phyloP scores from a whole-genome alignment of 352 stramenopile genomes.

The Hyaloperonospora arabidopsidis region DNA sequence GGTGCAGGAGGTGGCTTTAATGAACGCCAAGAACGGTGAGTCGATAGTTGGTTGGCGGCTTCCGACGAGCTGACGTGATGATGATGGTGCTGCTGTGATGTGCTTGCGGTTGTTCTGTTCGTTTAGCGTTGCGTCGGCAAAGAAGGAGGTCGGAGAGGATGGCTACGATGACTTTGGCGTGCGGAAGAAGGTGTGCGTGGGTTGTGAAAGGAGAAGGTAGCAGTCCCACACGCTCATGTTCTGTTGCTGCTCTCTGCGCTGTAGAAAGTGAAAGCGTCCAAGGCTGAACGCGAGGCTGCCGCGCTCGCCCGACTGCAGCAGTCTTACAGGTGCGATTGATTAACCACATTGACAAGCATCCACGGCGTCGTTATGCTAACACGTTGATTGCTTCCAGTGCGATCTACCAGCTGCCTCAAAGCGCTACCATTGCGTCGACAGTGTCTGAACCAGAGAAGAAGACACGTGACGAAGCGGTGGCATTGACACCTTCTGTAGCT shows the following conservation, averaged over 20 bases:
- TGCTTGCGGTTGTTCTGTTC: slow-evolving; percentile 7
- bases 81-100: background rate
- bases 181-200: slow-evolving; percentile 59
- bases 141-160: slow-evolving; percentile 74
- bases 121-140: slow-evolving; percentile 52
- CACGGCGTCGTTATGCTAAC: slow-evolving; percentile 3
- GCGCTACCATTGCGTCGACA: slow-evolving; percentile 9
- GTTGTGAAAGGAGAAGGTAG: background rate
- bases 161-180: slow-evolving; percentile 84
- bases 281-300: slow-evolving; percentile 73
- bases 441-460: slow-evolving; percentile 10
- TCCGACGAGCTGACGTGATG: background rate
- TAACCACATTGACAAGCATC: background rate
- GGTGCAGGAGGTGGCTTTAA: slow-evolving; percentile 77
- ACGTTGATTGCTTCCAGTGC: slow-evolving; percentile 22
- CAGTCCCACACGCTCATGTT: background rate
- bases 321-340: slow-evolving; percentile 67
- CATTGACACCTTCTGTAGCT: background rate
- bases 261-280: slow-evolving; percentile 59
- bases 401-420: slow-evolving; percentile 38
- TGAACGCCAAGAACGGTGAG: slow-evolving; percentile 74
- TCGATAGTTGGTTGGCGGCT: background rate
- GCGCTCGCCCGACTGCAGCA: slow-evolving; percentile 71
- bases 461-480: background rate
- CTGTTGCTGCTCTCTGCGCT: slow-evolving; percentile 3